Base-by-base conservation (phyloP, 352 stramenopile species). In the Phytopythium vexans region DNA sequence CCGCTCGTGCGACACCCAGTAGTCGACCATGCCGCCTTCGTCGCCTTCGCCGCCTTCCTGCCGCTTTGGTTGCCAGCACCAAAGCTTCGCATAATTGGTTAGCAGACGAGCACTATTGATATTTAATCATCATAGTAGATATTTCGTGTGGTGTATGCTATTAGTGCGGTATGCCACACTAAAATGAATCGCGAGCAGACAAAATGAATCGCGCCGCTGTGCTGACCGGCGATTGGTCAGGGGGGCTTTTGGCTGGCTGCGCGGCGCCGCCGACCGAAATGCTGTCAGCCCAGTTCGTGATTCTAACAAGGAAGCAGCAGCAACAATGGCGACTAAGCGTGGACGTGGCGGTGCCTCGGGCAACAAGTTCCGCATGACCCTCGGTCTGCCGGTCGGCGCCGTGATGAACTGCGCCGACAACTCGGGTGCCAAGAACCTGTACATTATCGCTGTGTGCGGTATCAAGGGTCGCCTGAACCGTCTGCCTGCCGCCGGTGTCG, bases 321-420 rank as follows among this genome's bases (percentile, higher is more conserved):
- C 21, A 86, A 86, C 77, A 89, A 90, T 89, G 79, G 72, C 66
- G 70, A 90, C 64, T 60, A 83, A 83, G 57, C 66, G 75, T 74
- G 80, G 97, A 97, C 92, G 96, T 82, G 92, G 94, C 66, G 82
- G 90, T 86, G 94, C 96, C 79, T 95, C 95, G 67, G 97, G 96
- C 81, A 98, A 98, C 86, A 99, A 99, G 83, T 98, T 99, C 86
- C 94, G 90, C 59, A 99, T 99, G 79, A 98, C 96, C 55, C 91
- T 99, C 52, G 97, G 97, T 99, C 94, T 99, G 36, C 97, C 97
- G 58, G 91, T 97, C 44, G 96, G 94, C 52, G 98, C 98, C 57
- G 96, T 99, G 54, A 97, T 99, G 70, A 99, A 99, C 95, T 99
- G 98, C 80, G 98, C 97, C 52, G 98, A 99, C 84, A 99, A 99